Evolutionary conservation across 2,329 filamentous ascomycete species (phyloP).

Genomic region (Verticillium albo-atrum): DNA sequence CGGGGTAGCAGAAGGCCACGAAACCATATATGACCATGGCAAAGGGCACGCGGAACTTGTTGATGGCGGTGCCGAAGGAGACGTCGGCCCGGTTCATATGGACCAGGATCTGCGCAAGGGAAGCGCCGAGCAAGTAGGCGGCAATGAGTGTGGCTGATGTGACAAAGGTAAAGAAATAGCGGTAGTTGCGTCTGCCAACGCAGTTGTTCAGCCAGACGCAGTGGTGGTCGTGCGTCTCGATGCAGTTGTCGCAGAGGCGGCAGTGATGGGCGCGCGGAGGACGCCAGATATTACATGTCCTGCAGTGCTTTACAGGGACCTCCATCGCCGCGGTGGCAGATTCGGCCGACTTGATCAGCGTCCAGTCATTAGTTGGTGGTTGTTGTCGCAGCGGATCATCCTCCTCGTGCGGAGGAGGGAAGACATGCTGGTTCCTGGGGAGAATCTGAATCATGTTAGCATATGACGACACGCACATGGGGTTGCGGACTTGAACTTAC

Average conservation of each 20-base stretch:
- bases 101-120: conserved; percentile 73
- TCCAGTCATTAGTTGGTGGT: conserved; percentile 90
- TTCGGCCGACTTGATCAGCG: conserved; percentile 77
- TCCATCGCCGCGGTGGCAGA: conserved; percentile 84
- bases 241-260: conserved; percentile 92
- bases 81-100: conserved; percentile 62
- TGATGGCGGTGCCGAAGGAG: conserved; percentile 64
- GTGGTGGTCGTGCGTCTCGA: conserved; percentile 96
- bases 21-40: conserved; percentile 83
- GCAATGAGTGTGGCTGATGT: conserved; percentile 71
- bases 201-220: conserved; percentile 99
- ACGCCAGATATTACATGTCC: conserved; percentile 95
- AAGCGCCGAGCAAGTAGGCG: conserved; percentile 70
- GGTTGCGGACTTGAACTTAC: conserved; percentile 49
- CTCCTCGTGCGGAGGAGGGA: conserved; percentile 69
- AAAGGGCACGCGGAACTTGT: conserved; percentile 73
- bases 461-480: background rate
- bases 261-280: conserved; percentile 95
- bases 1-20: conserved; percentile 72
- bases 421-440: conserved; percentile 84
- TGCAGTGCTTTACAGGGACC: conserved; percentile 96
- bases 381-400: conserved; percentile 79
- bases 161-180: conserved; percentile 94
- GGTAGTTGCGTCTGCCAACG: conserved; percentile 93
- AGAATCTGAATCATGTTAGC: conserved; percentile 59